These are phyloP conservation scores for Coniochaeta sp. DNA, from an alignment of 2,329 filamentous ascomycete genomes.

Conservation along the genomic window DNA sequence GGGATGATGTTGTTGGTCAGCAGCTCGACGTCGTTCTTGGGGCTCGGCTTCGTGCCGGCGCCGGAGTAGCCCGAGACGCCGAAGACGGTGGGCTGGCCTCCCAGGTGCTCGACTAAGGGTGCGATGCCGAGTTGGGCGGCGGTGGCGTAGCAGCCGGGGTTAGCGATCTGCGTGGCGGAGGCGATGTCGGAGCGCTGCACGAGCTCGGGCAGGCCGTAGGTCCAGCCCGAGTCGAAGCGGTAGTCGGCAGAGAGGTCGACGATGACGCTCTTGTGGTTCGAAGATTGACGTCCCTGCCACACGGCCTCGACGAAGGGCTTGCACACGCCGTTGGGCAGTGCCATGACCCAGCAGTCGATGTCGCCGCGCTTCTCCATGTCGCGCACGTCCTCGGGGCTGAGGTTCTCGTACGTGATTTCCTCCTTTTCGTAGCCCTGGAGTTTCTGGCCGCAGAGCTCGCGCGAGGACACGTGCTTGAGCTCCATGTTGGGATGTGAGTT, in stretches of 20 bases:
- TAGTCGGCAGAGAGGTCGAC: conserved; percentile 97
- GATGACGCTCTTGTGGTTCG: conserved; percentile 61
- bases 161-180: conserved; percentile 74
- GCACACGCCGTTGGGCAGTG: conserved; percentile 90
- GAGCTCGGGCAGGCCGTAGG: conserved; percentile 85
- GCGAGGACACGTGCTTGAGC: conserved; percentile 83
- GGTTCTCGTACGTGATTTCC: conserved; percentile 86
- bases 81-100: conserved; percentile 74
- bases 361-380: conserved; percentile 77
- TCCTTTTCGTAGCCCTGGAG: conserved; percentile 87
- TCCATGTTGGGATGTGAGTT: conserved; percentile 88
- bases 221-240: conserved; percentile 79
- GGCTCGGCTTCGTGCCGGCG: conserved; percentile 86
- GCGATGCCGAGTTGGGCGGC: conserved; percentile 85
- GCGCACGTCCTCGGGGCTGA: conserved; percentile 78
- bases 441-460: conserved; percentile 81
- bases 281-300: conserved; percentile 54
- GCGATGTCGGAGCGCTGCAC: conserved; percentile 70
- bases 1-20: conserved; percentile 85
- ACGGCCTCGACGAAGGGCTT: conserved; percentile 90
- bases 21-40: conserved; percentile 84
- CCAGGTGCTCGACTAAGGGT: conserved; percentile 69
- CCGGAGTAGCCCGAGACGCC: conserved; percentile 93
- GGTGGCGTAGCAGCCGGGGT: conserved; percentile 94
- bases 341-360: conserved; percentile 97